phyloP scores from a whole-genome alignment of 495 filamentous ascomycete species.

The Neurospora sp. region DNA sequence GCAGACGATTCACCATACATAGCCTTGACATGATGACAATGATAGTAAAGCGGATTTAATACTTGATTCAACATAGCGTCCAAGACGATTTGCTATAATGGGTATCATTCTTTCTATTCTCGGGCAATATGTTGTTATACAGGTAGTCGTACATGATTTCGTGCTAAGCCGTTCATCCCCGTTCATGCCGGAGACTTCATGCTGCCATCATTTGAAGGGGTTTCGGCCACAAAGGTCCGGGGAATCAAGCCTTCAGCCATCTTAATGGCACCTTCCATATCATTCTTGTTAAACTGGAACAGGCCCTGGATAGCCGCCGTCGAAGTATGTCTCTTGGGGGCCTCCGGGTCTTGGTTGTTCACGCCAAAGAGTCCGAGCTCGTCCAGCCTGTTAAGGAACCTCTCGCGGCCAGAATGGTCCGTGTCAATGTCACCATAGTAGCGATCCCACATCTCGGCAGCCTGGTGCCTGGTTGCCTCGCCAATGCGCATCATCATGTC shows the following conservation, averaged over 20 bases:
- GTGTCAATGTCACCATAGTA: constrained; percentile 81
- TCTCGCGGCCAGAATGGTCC: constrained; percentile 45
- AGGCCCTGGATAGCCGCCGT: constrained; percentile 86
- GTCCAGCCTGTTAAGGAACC: constrained; percentile 40
- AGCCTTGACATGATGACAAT: background rate
- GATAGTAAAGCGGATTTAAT: background rate
- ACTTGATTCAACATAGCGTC: background rate
- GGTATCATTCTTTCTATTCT: background rate
- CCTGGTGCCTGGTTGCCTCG: constrained; percentile 76
- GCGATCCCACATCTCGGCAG: constrained; percentile 80
- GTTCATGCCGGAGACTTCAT: constrained; percentile 21
- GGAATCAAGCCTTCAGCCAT: constrained; percentile 63
- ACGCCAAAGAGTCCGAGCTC: constrained; percentile 39
- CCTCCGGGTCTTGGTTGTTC: constrained; percentile 23
- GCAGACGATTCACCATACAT: background rate
- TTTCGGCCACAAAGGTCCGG: constrained; percentile 37
- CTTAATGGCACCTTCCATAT: constrained; percentile 76
- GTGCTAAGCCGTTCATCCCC: background rate
- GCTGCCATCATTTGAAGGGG: constrained; percentile 10
- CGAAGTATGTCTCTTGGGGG: constrained; percentile 51
- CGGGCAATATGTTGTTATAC: constrained; percentile 2
- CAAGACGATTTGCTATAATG: background rate
- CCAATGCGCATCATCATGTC: constrained; percentile 90
- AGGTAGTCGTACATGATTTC: constrained; percentile 3
- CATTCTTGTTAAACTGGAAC: constrained; percentile 87